Percentiles rank a stretch among this genome's conserved stretches.
phyloP scores from a whole-genome alignment of 2,329 filamentous ascomycete genomes.

The Penicillium sp. region DNA sequence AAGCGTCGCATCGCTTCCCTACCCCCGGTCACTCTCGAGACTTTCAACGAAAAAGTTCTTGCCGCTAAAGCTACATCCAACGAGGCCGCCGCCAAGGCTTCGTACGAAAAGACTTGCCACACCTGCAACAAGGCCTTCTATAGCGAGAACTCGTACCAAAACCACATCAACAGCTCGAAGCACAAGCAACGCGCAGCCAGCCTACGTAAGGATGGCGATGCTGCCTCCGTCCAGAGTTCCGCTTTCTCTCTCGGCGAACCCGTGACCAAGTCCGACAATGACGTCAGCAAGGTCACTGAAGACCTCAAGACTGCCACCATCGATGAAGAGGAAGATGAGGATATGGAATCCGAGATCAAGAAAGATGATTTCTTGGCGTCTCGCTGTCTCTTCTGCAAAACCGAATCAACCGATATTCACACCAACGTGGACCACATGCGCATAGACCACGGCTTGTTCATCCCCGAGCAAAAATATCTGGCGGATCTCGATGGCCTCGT shows the following conservation, averaged over 20 bases:
- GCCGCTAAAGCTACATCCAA: slow-evolving; percentile 82
- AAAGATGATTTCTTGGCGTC: slow-evolving; percentile 52
- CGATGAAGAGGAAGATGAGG: slow-evolving; percentile 46
- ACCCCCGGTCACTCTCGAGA: slow-evolving; percentile 84
- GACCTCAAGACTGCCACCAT: slow-evolving; percentile 67
- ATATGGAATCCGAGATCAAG: slow-evolving; percentile 47
- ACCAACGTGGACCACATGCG: slow-evolving; percentile 87
- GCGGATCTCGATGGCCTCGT: slow-evolving; percentile 80
- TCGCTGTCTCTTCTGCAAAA: slow-evolving; percentile 88
- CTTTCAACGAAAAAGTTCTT: slow-evolving; percentile 93
- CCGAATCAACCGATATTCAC: slow-evolving; percentile 70
- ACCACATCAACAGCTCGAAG: slow-evolving; percentile 88
- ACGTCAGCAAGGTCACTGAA: slow-evolving; percentile 75
- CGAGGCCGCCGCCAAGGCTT: slow-evolving; percentile 81
- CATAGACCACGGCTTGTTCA: slow-evolving; percentile 90
- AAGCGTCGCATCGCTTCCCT: slow-evolving; percentile 90
- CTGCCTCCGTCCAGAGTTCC: slow-evolving; percentile 83
- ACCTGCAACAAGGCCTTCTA: slow-evolving; percentile 90
- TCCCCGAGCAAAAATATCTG: slow-evolving; percentile 84
- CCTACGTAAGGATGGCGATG: slow-evolving; percentile 50
- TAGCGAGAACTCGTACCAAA: slow-evolving; percentile 93
- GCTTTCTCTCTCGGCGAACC: slow-evolving; percentile 89
- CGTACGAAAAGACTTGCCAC: slow-evolving; percentile 79
- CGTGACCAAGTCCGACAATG: slow-evolving; percentile 58
- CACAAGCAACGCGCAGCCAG: slow-evolving; percentile 69